These are phyloP conservation scores for Coemansia sp. DNA, from an alignment of 192 early-diverging fungal genomes.

Conservation along the genomic window DNA sequence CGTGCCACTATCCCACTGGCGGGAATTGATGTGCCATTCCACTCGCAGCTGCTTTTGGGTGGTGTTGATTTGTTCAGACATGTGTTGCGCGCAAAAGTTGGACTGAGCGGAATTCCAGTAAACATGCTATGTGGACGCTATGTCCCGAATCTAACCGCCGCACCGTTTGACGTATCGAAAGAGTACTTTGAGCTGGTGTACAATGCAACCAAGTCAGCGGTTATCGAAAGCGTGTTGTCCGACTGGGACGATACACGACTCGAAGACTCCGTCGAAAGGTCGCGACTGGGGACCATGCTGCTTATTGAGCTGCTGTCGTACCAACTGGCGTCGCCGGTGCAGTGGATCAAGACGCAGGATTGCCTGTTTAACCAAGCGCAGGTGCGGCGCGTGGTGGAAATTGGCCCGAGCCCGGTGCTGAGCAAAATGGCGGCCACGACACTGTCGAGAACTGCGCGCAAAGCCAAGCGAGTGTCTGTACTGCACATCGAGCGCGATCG, in stretches of 20 bases:
- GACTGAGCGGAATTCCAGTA: constrained; percentile 65
- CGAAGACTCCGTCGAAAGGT: constrained; percentile 56
- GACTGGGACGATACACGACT: constrained; percentile 50
- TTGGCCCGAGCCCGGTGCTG: constrained; percentile 83
- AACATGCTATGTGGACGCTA: constrained; percentile 67
- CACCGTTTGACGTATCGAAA: constrained; percentile 78
- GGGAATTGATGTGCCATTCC: constrained; percentile 95
- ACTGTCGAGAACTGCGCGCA: background rate
- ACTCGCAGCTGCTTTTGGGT: constrained; percentile 75
- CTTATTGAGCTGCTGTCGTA: constrained; percentile 88
- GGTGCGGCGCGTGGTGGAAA: constrained; percentile 82
- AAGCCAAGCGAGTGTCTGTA: background rate
- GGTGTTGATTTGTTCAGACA: constrained; percentile 81
- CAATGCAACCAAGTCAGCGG: constrained; percentile 68
- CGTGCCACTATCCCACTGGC: constrained; percentile 81
- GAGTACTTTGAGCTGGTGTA: constrained; percentile 73
- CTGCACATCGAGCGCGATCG: constrained; percentile 20
- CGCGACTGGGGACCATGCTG: constrained; percentile 72
- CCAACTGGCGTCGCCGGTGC: constrained; percentile 90
- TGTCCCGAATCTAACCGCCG: constrained; percentile 92
- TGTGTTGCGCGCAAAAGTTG: constrained; percentile 72
- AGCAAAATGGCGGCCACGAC: constrained; percentile 80
- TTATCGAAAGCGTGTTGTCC: constrained; percentile 65
- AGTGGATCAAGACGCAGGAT: constrained; percentile 96
- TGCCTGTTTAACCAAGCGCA: constrained; percentile 71